These are phyloP conservation scores for Populus tomentosa DNA, from an alignment of 441 rosid species.

Conservation along the genomic window DNA sequence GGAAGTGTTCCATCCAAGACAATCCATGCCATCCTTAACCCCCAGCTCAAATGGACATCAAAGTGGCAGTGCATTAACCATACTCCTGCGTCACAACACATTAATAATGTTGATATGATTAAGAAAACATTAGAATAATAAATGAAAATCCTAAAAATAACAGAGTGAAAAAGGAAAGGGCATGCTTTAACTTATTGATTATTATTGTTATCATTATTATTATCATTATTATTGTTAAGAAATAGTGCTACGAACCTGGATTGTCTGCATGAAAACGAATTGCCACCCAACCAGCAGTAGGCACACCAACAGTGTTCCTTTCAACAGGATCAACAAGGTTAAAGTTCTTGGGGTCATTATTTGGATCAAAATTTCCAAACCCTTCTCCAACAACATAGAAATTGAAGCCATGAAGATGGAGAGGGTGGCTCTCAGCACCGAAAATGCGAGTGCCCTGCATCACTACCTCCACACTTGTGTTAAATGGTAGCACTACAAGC, in stretches of 20 bases:
- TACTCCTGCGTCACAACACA: slow-evolving; percentile 39
- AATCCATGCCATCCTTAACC: slow-evolving; percentile 71
- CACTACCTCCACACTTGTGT: slow-evolving; percentile 58
- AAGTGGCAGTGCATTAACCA: slow-evolving; percentile 89
- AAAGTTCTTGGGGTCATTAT: slow-evolving; percentile 38
- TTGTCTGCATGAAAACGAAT: slow-evolving; percentile 54
- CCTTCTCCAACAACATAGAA: slow-evolving; percentile 67
- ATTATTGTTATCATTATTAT: not conserved
- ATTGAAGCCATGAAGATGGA: slow-evolving; percentile 67
- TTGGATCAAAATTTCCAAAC: slow-evolving; percentile 53
- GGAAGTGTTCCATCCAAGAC: slow-evolving; percentile 67
- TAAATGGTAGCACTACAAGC: slow-evolving; percentile 44
- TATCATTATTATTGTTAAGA: not conserved
- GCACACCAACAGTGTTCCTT: slow-evolving; percentile 54
- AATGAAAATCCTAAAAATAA: not conserved
- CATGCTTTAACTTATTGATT: not conserved
- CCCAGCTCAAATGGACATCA: slow-evolving; percentile 72
- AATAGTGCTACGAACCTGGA: slow-evolving; percentile 35
- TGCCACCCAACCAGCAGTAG: slow-evolving; percentile 61
- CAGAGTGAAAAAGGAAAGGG: not conserved
- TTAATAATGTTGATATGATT: not conserved
- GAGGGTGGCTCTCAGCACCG: slow-evolving; percentile 67
- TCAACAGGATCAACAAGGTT: slow-evolving; percentile 60
- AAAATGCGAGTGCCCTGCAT: slow-evolving; percentile 61
- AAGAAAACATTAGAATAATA: too few relatives aligned